Conservation (phyloP, 441 rosid genomes). For the Brassica balearica region DNA sequence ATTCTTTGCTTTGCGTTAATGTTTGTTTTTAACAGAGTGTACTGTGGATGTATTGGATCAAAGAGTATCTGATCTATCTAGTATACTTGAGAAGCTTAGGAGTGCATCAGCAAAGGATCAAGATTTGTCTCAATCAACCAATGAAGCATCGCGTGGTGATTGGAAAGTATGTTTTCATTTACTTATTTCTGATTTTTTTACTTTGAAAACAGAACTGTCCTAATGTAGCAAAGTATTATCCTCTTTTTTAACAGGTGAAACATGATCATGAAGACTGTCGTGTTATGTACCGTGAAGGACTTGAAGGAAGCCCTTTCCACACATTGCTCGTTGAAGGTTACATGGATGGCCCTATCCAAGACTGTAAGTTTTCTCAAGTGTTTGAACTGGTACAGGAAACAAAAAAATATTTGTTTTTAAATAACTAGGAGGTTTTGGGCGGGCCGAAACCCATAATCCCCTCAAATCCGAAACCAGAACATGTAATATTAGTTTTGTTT, state of each 20-base stretch:
- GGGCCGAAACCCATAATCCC: too few relatives aligned
- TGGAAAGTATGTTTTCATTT: conserved; percentile 74
- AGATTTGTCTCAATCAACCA: conserved; percentile 46
- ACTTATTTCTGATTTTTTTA: background rate
- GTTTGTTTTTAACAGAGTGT: conserved; percentile 50
- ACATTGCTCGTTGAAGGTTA: conserved; percentile 94
- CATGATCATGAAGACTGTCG: conserved; percentile 84
- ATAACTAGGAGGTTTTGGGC: too few relatives aligned
- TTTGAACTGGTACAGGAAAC: background rate
- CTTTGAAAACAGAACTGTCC: background rate
- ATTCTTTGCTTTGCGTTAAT: conserved; percentile 4
- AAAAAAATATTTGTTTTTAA: too few relatives aligned
- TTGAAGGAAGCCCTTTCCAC: conserved; percentile 80
- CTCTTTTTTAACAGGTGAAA: conserved; percentile 58
- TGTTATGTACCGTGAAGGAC: conserved; percentile 97
- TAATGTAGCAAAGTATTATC: conserved; percentile 19
- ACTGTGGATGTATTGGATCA: conserved; percentile 59
- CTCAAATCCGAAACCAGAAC: too few relatives aligned
- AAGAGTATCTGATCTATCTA: conserved; percentile 65
- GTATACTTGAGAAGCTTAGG: conserved; percentile 86
- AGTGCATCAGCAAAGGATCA: conserved; percentile 67
- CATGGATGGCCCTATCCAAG: conserved; percentile 81
- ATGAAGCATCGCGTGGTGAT: conserved; percentile 56
- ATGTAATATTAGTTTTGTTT: too few relatives aligned
- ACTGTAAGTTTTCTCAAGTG: conserved; percentile 60